Conservation (phyloP, 139 green algal genomes). For the Haematococcus sp. region DNA sequence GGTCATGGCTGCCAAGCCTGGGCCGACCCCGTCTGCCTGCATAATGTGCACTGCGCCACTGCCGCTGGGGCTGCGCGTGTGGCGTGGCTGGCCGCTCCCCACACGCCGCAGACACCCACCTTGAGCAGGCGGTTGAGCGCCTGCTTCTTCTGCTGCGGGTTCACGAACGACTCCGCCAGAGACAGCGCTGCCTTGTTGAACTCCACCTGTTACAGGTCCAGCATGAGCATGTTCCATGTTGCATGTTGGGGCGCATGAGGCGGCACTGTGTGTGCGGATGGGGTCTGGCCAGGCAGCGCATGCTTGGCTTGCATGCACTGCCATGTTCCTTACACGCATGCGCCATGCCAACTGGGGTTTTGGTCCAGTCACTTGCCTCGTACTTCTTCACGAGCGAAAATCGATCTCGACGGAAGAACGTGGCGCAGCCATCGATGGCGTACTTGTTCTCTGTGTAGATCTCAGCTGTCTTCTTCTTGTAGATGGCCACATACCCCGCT, state of each 20-base stretch:
- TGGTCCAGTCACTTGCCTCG: conserved; percentile 12
- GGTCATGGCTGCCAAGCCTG: no score
- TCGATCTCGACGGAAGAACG: conserved; percentile 87
- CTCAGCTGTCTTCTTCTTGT: conserved; percentile 98
- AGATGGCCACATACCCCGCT: conserved; percentile 92
- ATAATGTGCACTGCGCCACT: no score
- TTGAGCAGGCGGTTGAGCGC: conserved; percentile 94
- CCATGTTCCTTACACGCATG: not conserved
- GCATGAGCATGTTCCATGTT: not conserved
- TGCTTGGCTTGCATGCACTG: not conserved
- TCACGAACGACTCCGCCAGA: conserved; percentile 80
- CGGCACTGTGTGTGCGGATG: not conserved
- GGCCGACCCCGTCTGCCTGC: no score
- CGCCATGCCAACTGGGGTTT: conserved; percentile 1
- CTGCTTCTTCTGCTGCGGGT: conserved; percentile 85
- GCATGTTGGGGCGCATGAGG: not conserved
- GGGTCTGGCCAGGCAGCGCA: not conserved
- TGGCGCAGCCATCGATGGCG: conserved; percentile 96
- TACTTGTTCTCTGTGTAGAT: conserved; percentile 85
- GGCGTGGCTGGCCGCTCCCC: no score
- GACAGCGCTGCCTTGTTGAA: conserved; percentile 99
- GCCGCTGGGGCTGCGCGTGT: no score
- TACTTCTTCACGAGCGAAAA: conserved; percentile 99
- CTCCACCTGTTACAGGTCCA: conserved; percentile 69
- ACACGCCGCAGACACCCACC: no score